Evolutionary conservation across 306 rosid genomes (phyloP), one percentile per base, ranked within the genome.

Genomic region (Glycine latifolia): DNA sequence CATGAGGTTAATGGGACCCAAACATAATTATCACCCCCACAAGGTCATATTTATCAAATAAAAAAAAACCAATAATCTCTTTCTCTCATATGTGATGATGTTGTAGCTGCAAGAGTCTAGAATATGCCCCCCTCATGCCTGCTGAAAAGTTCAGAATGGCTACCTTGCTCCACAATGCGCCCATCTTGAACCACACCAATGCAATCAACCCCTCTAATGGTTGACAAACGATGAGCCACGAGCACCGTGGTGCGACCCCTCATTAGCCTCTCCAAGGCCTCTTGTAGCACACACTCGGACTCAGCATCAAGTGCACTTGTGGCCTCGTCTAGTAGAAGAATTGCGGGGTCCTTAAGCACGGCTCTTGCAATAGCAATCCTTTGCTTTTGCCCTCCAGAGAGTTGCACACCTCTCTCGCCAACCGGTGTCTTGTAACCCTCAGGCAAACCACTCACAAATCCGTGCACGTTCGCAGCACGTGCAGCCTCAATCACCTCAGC

Each of bases 261-360:
- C 99, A 95, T 95, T n/a, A 95, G 93, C 88, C 99, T 87, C 90
- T 93, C 98, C 9, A 95, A 80, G 16, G 99, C 98, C 65, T 95
- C 99, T 84, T 95, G 99, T 14, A 95, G 89, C 31, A 95, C 96
- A 49, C 98, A 90, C 77, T 95, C 99, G 3, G 99, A 95, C 78
- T 95, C 99, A 0, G 98, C 99, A 48, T 95, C 99, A 5, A 95
- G 93, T 8, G 99, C 99, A 26, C 99, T 95, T 3, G 99, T 95
- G 2, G 99, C 99, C 79, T 95, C 99, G 50, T 95, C 99, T 13
- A 95, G 89, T 10, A 95, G 82, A 71, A 95, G 97, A n/a, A 95
- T 91, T 73, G 94, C 62, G 0, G 99, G 99, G 73, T 95, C 98
- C 86, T 95, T 95, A 10, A 95, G 94, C 35, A 95, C 99, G 2